Conservation (phyloP, 345 rosid species). For the Citrus unshiu region DNA sequence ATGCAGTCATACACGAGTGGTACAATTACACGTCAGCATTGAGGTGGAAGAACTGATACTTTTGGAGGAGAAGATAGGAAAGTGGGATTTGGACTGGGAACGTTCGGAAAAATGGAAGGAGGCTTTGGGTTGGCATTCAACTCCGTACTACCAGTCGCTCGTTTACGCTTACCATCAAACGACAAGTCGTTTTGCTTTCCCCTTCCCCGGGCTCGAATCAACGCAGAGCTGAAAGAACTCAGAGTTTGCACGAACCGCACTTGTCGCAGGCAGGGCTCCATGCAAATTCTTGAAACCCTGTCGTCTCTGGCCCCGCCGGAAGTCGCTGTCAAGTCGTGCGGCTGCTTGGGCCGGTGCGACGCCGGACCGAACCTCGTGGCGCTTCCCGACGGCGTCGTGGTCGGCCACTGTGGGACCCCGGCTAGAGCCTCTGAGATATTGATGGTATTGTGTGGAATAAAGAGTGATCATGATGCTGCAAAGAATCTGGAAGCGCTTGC, state of each 20-base stretch:
- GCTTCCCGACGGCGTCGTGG: slow-evolving; percentile 59
- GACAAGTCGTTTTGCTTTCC: background rate
- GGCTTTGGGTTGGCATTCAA: background rate
- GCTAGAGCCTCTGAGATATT: slow-evolving; percentile 60
- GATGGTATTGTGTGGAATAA: slow-evolving; percentile 17
- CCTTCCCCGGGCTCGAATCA: background rate
- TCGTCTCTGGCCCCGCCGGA: slow-evolving; percentile 60
- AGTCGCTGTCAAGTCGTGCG: slow-evolving; percentile 56
- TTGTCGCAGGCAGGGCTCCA: slow-evolving; percentile 77
- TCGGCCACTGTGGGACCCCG: slow-evolving; percentile 70
- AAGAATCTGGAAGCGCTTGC: slow-evolving; percentile 57
- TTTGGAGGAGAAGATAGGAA: too few relatives aligned
- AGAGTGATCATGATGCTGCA: slow-evolving; percentile 27
- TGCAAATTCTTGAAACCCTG: slow-evolving; percentile 56
- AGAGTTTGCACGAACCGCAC: slow-evolving; percentile 87
- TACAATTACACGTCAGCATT: too few relatives aligned
- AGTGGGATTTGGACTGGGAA: too few relatives aligned
- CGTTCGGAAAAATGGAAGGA: background rate
- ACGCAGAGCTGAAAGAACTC: slow-evolving; percentile 41
- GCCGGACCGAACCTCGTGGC: slow-evolving; percentile 79
- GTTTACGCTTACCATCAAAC: background rate
- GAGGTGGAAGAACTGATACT: too few relatives aligned
- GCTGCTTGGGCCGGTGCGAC: slow-evolving; percentile 84
- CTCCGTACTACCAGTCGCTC: background rate
- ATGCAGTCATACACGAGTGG: too few relatives aligned